Base-by-base conservation (phyloP, 2,329 filamentous ascomycete species). In the Colletotrichum magnum region DNA sequence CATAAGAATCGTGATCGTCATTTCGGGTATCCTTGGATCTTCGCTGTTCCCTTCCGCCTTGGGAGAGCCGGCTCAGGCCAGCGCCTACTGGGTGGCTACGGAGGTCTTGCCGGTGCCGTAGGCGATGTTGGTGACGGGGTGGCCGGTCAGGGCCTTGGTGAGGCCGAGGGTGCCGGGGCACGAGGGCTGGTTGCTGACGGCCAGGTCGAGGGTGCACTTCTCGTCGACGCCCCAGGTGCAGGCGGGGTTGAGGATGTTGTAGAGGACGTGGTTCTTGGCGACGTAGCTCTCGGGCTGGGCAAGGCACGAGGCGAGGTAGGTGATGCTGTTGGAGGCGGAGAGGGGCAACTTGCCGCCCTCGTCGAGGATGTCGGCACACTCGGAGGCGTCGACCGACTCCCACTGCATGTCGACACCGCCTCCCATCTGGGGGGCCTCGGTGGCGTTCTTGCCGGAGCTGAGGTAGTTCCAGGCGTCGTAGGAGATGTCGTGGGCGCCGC, bases 391-490 rank as follows among this genome's bases (percentile, higher is more conserved):
- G 61, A 86, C 83, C 41, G 81, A 77, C 75, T 87, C 81, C 75
- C 83, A 89, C 50, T 83, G 77, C 81, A 89, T 88, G 47, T 78
- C 74, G 51, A 87, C 78, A 58, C 84, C 83, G 53, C 88, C 88
- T 67, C 87, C 87, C 43, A 75, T 67, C 3, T 81, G 78, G 15
- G 87, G 87, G 58, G 81, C 75, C 15, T 81, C 75, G 7, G 77
- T 79, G 48, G 87, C 88, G 13, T 82, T 80, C 69, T 82, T 74
- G 71, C 87, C 87, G 41, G 82, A 86, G 73, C 78, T 77, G 48
- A 90, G 86, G 74, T 86, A 86, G 81, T 88, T 89, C 86, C 87
- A 90, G 58, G 88, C 87, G 71, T 90, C 88, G 80, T 90, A 90
- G 66, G 81, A 85, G 79, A 90, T 85, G 77, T 90, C 88, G 76